Base-by-base conservation (phyloP, 2,329 filamentous ascomycete genomes). In the Pseudopyrenochaeta lycopersici region DNA sequence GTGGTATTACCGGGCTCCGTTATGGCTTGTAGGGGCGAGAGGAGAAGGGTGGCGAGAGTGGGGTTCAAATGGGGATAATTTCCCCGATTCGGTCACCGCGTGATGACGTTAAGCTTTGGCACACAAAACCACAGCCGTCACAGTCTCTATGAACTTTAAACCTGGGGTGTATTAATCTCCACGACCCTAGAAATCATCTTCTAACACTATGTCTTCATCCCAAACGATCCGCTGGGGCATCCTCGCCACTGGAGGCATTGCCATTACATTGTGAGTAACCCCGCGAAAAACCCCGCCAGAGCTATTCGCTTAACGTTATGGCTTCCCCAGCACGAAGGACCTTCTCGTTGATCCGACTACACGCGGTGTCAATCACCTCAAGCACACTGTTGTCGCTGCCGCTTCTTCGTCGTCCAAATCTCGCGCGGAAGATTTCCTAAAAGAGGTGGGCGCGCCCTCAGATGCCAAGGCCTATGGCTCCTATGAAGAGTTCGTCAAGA, bases 401-500 rank as follows among this genome's bases (percentile, higher is more conserved):
- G 90, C 91, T 18, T 95, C 91, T 1, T 95, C 91, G 4, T 87
- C 85, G 35, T 91, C 90, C 41, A 81, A 84, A 58, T 81, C 85
- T 39, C 86, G 88, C 46, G 92, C 92, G 1, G 81, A 84, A 55
- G 80, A 86, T 44, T 96, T 96, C 78, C 83, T 96, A 71, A 80
- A 85, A 56, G 85, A 88, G 58, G 84, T 89, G 32, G 84, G 88
- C 53, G 87, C 89, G n/a, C 88, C 90, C 3, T 78, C 83, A 15
- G 82, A 85, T 7, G 88, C 89, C 52, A 85, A 85, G 65, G 83
- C 88, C 9, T 96, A 96, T 72, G 90, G 89, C 54, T 91, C 88
- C 10, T 97, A 97, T 77, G 83, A 88, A 57, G 90, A 92, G 72
- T 84, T 97, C 23, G 91, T 94, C 21, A 84, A 85, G 45, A 91